Percentiles rank a stretch among this genome's conserved stretches.
Evolutionary conservation across 257 asterid species (phyloP).

Genomic region (Schizonepeta tenuifolia): DNA sequence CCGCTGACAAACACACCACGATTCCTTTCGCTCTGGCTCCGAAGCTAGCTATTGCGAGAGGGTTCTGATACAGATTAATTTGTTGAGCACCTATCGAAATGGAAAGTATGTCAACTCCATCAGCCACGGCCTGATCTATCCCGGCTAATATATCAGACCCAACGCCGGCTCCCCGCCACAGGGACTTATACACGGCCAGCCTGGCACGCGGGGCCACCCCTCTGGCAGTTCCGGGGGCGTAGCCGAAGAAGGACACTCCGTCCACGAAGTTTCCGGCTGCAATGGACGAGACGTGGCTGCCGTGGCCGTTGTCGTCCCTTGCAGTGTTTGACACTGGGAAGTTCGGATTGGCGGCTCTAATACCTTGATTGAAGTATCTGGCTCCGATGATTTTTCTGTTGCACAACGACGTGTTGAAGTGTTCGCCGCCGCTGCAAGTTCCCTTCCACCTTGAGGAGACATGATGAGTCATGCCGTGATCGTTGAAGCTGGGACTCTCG

Average conservation of each 20-base stretch:
- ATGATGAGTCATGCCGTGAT: slow-evolving; percentile 12
- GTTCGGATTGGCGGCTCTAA: neutral
- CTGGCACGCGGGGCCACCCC: slow-evolving; percentile 32
- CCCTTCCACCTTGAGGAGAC: slow-evolving; percentile 35
- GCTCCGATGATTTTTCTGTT: slow-evolving; percentile 36
- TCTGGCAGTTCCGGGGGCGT: slow-evolving; percentile 33
- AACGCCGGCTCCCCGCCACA: neutral
- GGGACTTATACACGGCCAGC: slow-evolving; percentile 28
- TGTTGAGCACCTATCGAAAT: slow-evolving; percentile 13
- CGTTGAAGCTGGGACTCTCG: slow-evolving; percentile 35
- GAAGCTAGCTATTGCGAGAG: slow-evolving; percentile 47
- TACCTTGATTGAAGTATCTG: slow-evolving; percentile 25
- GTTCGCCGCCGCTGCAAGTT: slow-evolving; percentile 19
- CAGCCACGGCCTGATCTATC: slow-evolving; percentile 45
- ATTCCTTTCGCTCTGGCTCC: slow-evolving; percentile 51
- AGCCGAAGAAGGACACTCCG: slow-evolving; percentile 30
- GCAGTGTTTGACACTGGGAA: slow-evolving; percentile 5
- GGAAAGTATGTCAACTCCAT: slow-evolving; percentile 43
- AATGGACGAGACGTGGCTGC: slow-evolving; percentile 37
- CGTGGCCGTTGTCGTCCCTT: slow-evolving; percentile 28
- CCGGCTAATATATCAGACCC: slow-evolving; percentile 37
- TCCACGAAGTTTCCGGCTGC: slow-evolving; percentile 34
- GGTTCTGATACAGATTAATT: slow-evolving; percentile 24
- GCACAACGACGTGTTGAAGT: slow-evolving; percentile 34
- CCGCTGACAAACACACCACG: slow-evolving; percentile 38